Evolutionary conservation across 179 eudicot species (phyloP).

Genomic region (Beta corolliflora): DNA sequence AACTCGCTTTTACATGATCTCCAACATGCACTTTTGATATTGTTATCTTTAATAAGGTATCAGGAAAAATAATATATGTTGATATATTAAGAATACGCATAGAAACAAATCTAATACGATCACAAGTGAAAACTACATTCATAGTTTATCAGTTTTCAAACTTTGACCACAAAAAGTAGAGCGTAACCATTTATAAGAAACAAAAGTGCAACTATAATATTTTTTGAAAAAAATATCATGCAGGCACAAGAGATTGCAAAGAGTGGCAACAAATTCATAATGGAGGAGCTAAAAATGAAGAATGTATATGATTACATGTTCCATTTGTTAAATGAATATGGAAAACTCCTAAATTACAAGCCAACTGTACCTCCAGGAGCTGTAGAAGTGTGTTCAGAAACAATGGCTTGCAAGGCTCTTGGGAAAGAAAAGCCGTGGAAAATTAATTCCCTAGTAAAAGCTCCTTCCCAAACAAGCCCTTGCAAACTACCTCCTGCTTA

Average conservation of each 20-base stretch:
- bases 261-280: slow-evolving; percentile 41
- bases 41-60: too few relatives aligned
- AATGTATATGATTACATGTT: slow-evolving; percentile 57
- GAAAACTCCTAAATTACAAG: slow-evolving; percentile 41
- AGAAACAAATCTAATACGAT: too few relatives aligned
- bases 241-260: slow-evolving; percentile 53
- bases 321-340: slow-evolving; percentile 49
- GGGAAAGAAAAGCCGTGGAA: slow-evolving; percentile 31
- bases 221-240: neutral
- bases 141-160: too few relatives aligned
- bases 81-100: too few relatives aligned
- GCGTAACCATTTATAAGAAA: neutral
- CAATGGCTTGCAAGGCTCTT: slow-evolving; percentile 38
- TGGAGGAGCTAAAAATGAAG: slow-evolving; percentile 47
- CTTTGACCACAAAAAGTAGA: too few relatives aligned
- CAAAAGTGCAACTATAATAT: neutral
- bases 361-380: slow-evolving; percentile 42
- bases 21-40: too few relatives aligned
- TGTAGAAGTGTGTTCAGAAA: slow-evolving; percentile 46
- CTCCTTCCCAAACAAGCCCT: slow-evolving; percentile 36
- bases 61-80: too few relatives aligned
- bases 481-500: slow-evolving; percentile 45
- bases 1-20: too few relatives aligned
- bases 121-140: too few relatives aligned
- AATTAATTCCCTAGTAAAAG: slow-evolving; percentile 34